Percentiles rank a stretch among this genome's conserved stretches.
These are phyloP conservation scores for Sparassis latifolia DNA, from an alignment of 1,284 basidiomycete genomes.

Conservation along the genomic window DNA sequence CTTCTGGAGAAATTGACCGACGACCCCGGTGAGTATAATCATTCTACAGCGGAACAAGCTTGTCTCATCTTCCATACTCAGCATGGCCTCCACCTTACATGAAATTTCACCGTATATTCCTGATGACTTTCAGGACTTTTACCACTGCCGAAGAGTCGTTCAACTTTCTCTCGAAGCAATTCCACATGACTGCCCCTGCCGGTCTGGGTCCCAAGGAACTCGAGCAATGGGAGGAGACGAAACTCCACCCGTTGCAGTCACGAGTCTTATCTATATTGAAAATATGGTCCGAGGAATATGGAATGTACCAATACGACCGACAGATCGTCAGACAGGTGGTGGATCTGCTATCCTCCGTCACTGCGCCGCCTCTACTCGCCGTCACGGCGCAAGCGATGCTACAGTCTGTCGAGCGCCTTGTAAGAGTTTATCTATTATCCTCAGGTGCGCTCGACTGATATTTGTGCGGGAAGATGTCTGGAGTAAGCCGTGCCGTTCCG, in stretches of 20 bases:
- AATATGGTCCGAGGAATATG: conserved; percentile 56
- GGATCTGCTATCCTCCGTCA: conserved; percentile 46
- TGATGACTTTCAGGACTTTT: conserved; percentile 78
- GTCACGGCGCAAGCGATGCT: conserved; percentile 43
- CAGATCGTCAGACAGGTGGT: conserved; percentile 49
- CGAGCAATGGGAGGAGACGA: conserved; percentile 39
- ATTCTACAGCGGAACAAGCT: neutral
- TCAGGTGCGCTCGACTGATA: neutral
- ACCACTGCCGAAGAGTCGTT: conserved; percentile 63
- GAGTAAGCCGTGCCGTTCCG: neutral
- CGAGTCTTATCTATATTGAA: conserved; percentile 51
- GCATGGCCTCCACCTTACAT: neutral
- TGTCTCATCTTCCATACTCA: neutral
- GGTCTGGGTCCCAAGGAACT: conserved; percentile 45
- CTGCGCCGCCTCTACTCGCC: conserved; percentile 35
- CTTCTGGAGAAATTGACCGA: conserved; percentile 69
- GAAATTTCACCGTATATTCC: conserved; percentile 58
- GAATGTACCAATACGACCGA: conserved; percentile 57
- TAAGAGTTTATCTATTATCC: conserved; percentile 24
- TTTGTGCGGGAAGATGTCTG: conserved; percentile 3
- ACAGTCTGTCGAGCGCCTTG: conserved; percentile 47
- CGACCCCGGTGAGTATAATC: conserved; percentile 38
- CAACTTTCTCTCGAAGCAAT: conserved; percentile 59
- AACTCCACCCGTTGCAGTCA: conserved; percentile 48
- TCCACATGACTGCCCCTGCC: conserved; percentile 48